A percentile compares a stretch with the other conserved stretches of the same genome.
Conservation (phyloP, 1,284 basidiomycete genomes). For the Pyrrhoderma lamaoense region DNA sequence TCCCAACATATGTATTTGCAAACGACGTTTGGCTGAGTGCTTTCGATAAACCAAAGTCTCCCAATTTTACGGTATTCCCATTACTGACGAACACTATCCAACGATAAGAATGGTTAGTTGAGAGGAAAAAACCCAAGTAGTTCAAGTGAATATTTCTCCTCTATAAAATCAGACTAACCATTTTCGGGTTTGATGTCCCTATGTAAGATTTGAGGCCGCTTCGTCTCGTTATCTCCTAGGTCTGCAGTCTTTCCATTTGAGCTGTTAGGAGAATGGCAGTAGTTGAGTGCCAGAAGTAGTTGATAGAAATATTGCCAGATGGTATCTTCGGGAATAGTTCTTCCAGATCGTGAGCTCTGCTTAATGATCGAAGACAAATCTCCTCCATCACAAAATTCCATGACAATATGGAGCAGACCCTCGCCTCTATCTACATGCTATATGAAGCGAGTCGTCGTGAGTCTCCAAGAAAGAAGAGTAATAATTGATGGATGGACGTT, state of each 20-base stretch:
- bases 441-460: conserved; percentile 18
- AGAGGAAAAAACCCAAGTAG: neutral
- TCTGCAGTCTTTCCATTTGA: conserved; percentile 35
- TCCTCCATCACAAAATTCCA: conserved; percentile 96
- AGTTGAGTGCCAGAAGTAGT: conserved; percentile 81
- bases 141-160: neutral
- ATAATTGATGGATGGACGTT: conserved; percentile 12
- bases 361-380: conserved; percentile 86
- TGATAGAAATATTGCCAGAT: conserved; percentile 96
- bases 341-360: conserved; percentile 58
- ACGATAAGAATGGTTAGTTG: no score
- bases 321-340: conserved; percentile 80
- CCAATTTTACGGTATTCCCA: conserved; percentile 78
- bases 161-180: conserved; percentile 41
- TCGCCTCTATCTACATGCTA: conserved; percentile 83
- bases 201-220: conserved; percentile 79
- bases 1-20: conserved; percentile 97
- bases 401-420: conserved; percentile 88
- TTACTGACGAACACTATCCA: conserved; percentile 75
- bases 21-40: conserved; percentile 82
- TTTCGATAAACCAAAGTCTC: conserved; percentile 95
- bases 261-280: conserved; percentile 79
- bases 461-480: neutral
- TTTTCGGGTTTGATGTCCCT: conserved; percentile 97
- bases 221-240: conserved; percentile 28